phyloP scores from a whole-genome alignment of 2,329 filamentous ascomycete genomes.

The Botrytis byssoidea region DNA sequence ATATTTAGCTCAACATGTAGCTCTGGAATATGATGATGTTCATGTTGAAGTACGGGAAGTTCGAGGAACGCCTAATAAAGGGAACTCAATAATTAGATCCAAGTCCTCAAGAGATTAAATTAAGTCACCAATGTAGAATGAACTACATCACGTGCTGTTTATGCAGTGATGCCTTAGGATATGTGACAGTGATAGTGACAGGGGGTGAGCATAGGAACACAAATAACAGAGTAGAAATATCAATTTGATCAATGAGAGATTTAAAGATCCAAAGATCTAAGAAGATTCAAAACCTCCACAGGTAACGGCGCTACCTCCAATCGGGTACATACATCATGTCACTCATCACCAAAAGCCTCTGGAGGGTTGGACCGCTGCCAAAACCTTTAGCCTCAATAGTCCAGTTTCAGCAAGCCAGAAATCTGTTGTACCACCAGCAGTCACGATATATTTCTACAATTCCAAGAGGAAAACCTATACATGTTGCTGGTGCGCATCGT shows the following conservation, averaged over 20 bases:
- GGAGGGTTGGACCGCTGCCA: constrained; percentile 1
- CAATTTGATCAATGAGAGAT: not conserved
- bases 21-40: not conserved
- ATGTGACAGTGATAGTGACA: not conserved
- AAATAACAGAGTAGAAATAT: not conserved
- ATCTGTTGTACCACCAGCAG: not conserved
- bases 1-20: not conserved
- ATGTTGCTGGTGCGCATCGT: not conserved
- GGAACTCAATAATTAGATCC: not conserved
- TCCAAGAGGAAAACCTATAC: not conserved
- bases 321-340: not conserved
- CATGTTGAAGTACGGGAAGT: not conserved
- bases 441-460: not conserved
- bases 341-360: not conserved
- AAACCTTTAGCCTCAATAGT: not conserved
- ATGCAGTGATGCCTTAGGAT: not conserved
- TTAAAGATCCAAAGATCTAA: not conserved
- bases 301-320: not conserved
- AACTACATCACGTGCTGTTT: not conserved
- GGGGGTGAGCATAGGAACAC: not conserved
- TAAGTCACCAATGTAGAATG: not conserved
- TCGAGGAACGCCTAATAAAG: not conserved
- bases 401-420: not conserved
- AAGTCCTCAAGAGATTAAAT: not conserved
- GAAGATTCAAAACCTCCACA: not conserved